Conservation (phyloP, 495 filamentous ascomycete species). For the Neurospora sp. region DNA sequence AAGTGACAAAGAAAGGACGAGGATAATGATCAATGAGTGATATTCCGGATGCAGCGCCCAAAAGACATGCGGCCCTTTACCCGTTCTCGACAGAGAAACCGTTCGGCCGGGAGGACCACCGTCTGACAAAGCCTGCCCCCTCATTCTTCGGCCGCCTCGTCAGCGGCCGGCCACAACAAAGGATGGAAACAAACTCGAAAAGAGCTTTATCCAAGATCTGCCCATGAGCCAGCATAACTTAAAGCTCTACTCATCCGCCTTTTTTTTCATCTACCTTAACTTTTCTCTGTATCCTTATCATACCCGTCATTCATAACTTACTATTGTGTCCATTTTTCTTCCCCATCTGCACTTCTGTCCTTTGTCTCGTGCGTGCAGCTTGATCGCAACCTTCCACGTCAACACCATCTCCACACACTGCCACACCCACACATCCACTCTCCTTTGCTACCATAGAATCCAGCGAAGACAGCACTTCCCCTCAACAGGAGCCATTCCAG, state of each 20-base stretch:
- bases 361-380: neutral
- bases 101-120: neutral
- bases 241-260: neutral
- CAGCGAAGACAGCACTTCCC: no score
- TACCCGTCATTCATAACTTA: neutral
- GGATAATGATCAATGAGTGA: neutral
- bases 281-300: neutral
- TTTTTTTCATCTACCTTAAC: neutral
- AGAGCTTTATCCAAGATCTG: neutral
- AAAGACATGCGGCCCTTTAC: neutral
- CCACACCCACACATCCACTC: neutral
- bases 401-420: neutral
- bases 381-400: neutral
- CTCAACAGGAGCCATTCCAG: neutral
- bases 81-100: neutral
- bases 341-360: neutral
- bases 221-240: neutral
- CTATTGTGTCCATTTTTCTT: neutral
- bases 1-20: neutral
- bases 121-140: neutral
- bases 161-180: neutral
- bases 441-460: neutral
- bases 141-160: neutral
- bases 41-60: neutral
- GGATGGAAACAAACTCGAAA: neutral